Evolutionary conservation across 768 basidiomycete genomes (phyloP).

Genomic region (Mycena capillaripes): DNA sequence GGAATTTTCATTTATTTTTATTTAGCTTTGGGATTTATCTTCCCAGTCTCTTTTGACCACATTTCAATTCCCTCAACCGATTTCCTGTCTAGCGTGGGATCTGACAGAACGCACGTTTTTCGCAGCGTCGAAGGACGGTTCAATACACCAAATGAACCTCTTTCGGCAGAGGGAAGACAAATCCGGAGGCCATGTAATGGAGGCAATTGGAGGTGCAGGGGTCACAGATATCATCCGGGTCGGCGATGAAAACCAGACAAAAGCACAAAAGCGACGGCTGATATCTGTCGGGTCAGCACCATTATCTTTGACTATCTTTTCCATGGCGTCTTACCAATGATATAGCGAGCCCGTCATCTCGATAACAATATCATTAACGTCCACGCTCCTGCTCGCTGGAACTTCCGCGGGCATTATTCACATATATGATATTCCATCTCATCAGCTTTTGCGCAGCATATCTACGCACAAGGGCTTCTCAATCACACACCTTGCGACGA

Average conservation of each 20-base stretch:
- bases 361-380: constrained; percentile 83
- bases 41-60: constrained; percentile 85
- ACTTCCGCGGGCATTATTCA: constrained; percentile 81
- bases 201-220: constrained; percentile 85
- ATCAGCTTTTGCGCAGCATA: constrained; percentile 89
- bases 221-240: constrained; percentile 78
- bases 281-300: constrained; percentile 76
- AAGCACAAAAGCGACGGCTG: constrained; percentile 67
- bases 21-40: constrained; percentile 87
- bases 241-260: constrained; percentile 62
- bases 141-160: constrained; percentile 84
- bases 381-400: constrained; percentile 85
- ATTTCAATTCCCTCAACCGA: constrained; percentile 87
- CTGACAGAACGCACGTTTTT: constrained; percentile 91
- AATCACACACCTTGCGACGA: constrained; percentile 81
- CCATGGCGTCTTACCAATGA: constrained; percentile 16
- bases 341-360: constrained; percentile 79
- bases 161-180: constrained; percentile 75
- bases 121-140: constrained; percentile 82
- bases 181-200: constrained; percentile 63
- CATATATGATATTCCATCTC: constrained; percentile 90
- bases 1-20: constrained; percentile 26
- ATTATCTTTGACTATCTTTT: not conserved
- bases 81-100: constrained; percentile 82
- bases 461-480: constrained; percentile 75